Evolutionary conservation across 2,329 filamentous ascomycete genomes (phyloP), one percentile per base, ranked within the genome.

Genomic region (Endoconidiophora polonica): DNA sequence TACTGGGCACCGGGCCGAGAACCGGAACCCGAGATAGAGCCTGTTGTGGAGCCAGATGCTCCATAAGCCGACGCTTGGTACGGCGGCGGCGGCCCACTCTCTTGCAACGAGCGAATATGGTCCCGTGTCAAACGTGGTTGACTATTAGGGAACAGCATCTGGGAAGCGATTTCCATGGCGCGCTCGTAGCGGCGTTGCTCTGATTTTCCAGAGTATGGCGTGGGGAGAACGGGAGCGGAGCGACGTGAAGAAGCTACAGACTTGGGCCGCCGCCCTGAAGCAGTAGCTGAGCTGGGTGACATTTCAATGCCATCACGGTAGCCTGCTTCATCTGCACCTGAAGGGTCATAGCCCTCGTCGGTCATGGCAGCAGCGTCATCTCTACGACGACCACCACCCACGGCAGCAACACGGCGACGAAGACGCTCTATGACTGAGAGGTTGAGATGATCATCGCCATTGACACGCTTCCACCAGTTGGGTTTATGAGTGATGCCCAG

Each of bases 391-490:
- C 66, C 65, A 16, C 72, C 72, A 36, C 71, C 70, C 14, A 77
- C 63, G 56, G 77, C 74, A 22, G 68, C 64, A 22, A 77, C 73
- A 50, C 77, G 77, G 49, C 68, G 68, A 44, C 68, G 61, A 41
- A 77, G 70, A 53, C 67, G 68, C 54, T 77, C 73, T 45, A 70
- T 68, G 63, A 77, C 66, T 45, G 58, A 60, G 50, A 62, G 59
- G 49, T 63, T 61, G 24, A 65, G 58, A 45, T 65, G 61, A 5
- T 67, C 61, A 5, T 74, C 68, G 44, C 68, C 68, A 41, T 69
- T 67, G 41, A 70, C 59, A 40, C 74, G 69, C 16, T 66, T 67
- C 81, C 81, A 85, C 81, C 81, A 85, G 4, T 70, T 69, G 0
- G 81, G 81, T 59, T 77, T 79, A 48, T 68, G 65, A 7, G 71